Evolutionary conservation across 2,329 filamentous ascomycete genomes (phyloP), one percentile per base, ranked within the genome.

Genomic region (Phialophora expanda): DNA sequence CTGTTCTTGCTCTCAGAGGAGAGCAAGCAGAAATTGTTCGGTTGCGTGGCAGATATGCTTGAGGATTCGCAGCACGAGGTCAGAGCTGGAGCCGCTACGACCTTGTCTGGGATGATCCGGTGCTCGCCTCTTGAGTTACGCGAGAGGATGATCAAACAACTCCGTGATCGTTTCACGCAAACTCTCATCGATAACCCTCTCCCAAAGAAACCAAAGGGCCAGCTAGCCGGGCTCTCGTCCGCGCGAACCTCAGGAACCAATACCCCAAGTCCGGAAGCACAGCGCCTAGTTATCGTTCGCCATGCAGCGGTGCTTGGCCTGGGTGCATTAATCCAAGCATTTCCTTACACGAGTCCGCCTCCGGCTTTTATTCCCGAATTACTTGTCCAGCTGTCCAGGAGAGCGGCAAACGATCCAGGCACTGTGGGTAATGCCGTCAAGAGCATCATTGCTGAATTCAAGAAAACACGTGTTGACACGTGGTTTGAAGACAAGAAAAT

Each of bases 381-480:
- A 28, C 81, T 99, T 61, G 93, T 94, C 11, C 90, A 89, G 11
- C 80, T 99, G 69, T 96, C 94, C 5, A 87, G 90, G 41, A 89
- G 90, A 71, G 93, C 96, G 9, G 93, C 94, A 0, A 91, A 87
- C 55, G 95, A 99, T 74, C 88, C 92, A 0, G 95, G 95, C 0
- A 89, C 96, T 65, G 93, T 99, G 62, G 95, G 95, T 2, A 97
- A 96, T 79, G 95, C 94, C 66, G 96, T 96, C 11, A 99, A 99
- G 85, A 86, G 86, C 20, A 93, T 97, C 41, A 82, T 99, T 70
- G 93, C 93, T 67, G 96, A 99, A 75, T 99, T 99, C 84, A 99
- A 99, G 83, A 99, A 99, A 86, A 99, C 95, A 54, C 89, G 95
- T 77, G 95, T 99, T 78, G 95, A 99, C 82, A 99, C 94, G 72